phyloP scores from a whole-genome alignment of 192 early-diverging fungal species.

The Radiomyces spectabilis region DNA sequence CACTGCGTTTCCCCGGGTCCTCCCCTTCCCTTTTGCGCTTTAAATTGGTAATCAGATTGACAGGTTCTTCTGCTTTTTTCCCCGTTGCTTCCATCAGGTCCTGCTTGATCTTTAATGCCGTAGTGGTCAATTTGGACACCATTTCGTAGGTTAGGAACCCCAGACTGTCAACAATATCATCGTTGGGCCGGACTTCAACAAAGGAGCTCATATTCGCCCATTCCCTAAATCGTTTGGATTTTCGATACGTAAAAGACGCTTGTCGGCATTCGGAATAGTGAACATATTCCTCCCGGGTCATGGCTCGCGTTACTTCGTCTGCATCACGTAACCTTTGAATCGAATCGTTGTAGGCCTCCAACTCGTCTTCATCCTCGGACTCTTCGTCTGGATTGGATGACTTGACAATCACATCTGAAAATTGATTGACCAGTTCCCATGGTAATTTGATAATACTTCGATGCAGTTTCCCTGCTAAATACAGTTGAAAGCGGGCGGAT shows the following conservation, averaged over 20 bases:
- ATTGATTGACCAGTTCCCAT: conserved; percentile 87
- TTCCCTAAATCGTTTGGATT: conserved; percentile 87
- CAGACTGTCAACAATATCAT: conserved; percentile 93
- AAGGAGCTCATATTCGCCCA: conserved; percentile 89
- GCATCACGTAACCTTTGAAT: conserved; percentile 77
- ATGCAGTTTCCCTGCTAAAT: conserved; percentile 42
- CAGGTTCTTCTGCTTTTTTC: conserved; percentile 9
- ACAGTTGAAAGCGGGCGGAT: neutral
- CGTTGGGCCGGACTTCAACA: conserved; percentile 84
- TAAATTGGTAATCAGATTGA: neutral
- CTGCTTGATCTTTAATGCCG: conserved; percentile 69
- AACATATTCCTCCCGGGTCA: conserved; percentile 98
- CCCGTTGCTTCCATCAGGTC: conserved; percentile 43
- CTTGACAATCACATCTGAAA: conserved; percentile 43
- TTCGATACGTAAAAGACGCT: conserved; percentile 94
- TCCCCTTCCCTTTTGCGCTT: conserved; percentile 22
- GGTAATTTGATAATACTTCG: conserved; percentile 81
- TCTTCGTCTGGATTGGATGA: conserved; percentile 49
- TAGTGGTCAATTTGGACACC: conserved; percentile 87
- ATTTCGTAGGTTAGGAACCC: conserved; percentile 96
- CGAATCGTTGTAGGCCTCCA: conserved; percentile 86
- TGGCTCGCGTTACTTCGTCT: conserved; percentile 85
- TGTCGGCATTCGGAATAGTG: conserved; percentile 98
- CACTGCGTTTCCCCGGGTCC: conserved; percentile 10
- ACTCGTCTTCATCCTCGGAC: conserved; percentile 81